These are phyloP conservation scores for Rhodotorula paludigena DNA, from an alignment of 768 basidiomycete genomes.

Conservation along the genomic window DNA sequence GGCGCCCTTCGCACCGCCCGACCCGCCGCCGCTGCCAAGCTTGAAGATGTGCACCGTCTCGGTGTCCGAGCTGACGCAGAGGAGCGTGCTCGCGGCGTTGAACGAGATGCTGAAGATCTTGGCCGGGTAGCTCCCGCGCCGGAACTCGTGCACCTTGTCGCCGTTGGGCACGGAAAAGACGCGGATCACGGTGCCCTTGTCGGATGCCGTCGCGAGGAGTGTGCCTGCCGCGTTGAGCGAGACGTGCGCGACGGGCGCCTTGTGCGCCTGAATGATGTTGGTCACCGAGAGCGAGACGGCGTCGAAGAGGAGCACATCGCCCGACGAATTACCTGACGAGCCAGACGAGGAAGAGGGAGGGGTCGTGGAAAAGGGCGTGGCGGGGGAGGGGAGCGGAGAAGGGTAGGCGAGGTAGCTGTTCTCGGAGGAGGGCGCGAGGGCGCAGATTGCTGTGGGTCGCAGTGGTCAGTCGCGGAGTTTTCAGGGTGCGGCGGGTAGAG, in stretches of 20 bases:
- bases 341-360: slow-evolving; percentile 48
- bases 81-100: slow-evolving; percentile 72
- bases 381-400: slow-evolving; percentile 80
- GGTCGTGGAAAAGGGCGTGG: slow-evolving; percentile 55
- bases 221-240: slow-evolving; percentile 80
- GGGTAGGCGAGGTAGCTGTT: slow-evolving; percentile 94
- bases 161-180: slow-evolving; percentile 87
- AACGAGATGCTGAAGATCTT: slow-evolving; percentile 80
- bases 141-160: slow-evolving; percentile 91
- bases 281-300: slow-evolving; percentile 84
- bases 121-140: slow-evolving; percentile 80
- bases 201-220: slow-evolving; percentile 83
- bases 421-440: slow-evolving; percentile 88
- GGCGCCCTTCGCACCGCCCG: slow-evolving; percentile 26
- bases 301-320: slow-evolving; percentile 88
- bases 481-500: not conserved
- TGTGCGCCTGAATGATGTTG: slow-evolving; percentile 96
- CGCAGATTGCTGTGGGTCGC: slow-evolving; percentile 68
- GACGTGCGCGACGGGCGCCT: slow-evolving; percentile 80
- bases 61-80: slow-evolving; percentile 84
- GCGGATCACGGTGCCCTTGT: slow-evolving; percentile 94
- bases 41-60: slow-evolving; percentile 97
- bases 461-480: not conserved
- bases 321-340: slow-evolving; percentile 42
- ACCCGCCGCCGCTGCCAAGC: slow-evolving; percentile 47